Conservation (phyloP, 2,329 filamentous ascomycete species). For the Fusarium verticillioides region DNA sequence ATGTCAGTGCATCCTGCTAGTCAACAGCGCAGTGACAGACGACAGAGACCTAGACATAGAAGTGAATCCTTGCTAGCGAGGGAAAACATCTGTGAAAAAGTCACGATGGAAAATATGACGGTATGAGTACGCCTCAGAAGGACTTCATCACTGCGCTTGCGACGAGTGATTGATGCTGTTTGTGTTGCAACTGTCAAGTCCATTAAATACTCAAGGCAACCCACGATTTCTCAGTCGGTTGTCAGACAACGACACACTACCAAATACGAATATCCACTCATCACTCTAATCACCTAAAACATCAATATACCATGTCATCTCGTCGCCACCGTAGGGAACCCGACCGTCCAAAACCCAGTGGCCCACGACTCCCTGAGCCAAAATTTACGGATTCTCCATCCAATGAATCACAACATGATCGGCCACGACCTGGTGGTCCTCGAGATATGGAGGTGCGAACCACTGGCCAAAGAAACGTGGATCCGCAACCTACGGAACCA, state of each 20-base stretch:
- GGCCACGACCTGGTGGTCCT: not conserved
- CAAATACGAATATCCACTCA: not conserved
- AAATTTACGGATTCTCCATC: not conserved
- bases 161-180: rapidly evolving
- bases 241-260: too few relatives aligned
- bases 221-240: not conserved
- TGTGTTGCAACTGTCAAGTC: not conserved
- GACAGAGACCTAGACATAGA: not conserved
- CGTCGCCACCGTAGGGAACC: not conserved
- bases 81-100: not conserved
- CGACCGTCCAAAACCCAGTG: not conserved
- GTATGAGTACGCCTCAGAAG: not conserved
- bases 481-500: not conserved
- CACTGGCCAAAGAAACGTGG: not conserved
- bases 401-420: not conserved
- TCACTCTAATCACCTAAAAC: not conserved
- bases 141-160: not conserved
- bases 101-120: not conserved
- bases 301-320: not conserved
- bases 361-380: not conserved
- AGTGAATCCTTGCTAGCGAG: not conserved
- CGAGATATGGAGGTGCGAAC: too few relatives aligned
- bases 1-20: not conserved
- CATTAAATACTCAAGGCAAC: not conserved
- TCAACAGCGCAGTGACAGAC: not conserved